A percentile compares a stretch with the other conserved stretches of the same genome.
phyloP scores from a whole-genome alignment of 2,329 filamentous ascomycete genomes.

The Talaromyces islandicus region DNA sequence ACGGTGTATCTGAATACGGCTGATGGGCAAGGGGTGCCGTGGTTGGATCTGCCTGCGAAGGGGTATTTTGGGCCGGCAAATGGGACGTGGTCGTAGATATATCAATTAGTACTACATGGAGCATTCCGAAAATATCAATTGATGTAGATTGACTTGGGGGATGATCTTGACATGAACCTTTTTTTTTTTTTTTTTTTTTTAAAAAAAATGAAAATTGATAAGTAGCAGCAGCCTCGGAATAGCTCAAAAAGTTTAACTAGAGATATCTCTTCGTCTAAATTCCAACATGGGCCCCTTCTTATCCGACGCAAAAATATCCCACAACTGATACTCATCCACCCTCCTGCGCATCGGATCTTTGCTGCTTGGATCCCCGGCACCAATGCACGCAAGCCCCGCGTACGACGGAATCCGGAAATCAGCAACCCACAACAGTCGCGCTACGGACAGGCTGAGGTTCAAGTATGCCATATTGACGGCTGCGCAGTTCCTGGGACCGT shows the following conservation, averaged over 20 bases:
- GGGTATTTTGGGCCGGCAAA: constrained; percentile 28
- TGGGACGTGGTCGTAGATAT: constrained; percentile 18
- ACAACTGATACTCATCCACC: constrained; percentile 7
- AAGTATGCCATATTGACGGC: neutral
- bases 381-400: neutral
- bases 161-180: neutral
- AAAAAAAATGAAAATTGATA: no score
- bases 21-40: constrained; percentile 23
- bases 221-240: no score
- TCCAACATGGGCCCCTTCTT: constrained; percentile 8
- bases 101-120: no score
- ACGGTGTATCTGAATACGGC: constrained; percentile 27
- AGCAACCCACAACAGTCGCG: constrained; percentile 1
- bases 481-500: neutral
- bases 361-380: neutral
- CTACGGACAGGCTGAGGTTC: neutral
- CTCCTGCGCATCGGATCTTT: constrained; percentile 2
- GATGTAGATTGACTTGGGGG: neutral
- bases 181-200: no score
- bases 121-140: neutral
- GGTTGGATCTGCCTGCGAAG: constrained; percentile 19
- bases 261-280: neutral
- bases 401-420: neutral
- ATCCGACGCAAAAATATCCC: constrained; percentile 7
- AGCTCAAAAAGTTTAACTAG: no score